phyloP scores from a whole-genome alignment of 1,284 basidiomycete genomes.

The Fistulinella staudtii region DNA sequence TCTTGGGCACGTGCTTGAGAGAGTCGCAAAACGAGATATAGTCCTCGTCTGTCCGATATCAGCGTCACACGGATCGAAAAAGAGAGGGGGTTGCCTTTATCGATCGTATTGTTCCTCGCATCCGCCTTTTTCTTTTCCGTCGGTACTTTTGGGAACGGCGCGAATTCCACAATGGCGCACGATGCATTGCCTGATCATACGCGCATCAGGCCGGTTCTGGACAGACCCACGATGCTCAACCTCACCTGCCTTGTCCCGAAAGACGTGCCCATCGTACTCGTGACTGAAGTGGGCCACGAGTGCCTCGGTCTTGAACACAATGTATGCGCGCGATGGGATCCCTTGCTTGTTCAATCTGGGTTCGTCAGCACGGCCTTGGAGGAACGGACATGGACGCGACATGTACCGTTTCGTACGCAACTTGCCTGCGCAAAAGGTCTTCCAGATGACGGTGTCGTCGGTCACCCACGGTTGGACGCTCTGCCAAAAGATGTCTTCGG shows the following conservation, averaged over 20 bases:
- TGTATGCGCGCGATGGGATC: slow-evolving; percentile 85
- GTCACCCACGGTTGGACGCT: slow-evolving; percentile 83
- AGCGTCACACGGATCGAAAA: too few species aligned
- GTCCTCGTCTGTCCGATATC: slow-evolving; percentile 74
- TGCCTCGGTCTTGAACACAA: slow-evolving; percentile 79
- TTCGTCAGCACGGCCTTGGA: neutral
- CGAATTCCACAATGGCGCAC: slow-evolving; percentile 88
- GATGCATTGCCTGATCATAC: slow-evolving; percentile 71
- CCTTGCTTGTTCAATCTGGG: slow-evolving; percentile 75
- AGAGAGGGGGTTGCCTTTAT: slow-evolving; percentile 18
- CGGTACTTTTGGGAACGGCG: slow-evolving; percentile 86
- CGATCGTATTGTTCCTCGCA: slow-evolving; percentile 34
- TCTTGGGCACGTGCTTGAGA: slow-evolving; percentile 46
- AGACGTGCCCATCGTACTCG: slow-evolving; percentile 90
- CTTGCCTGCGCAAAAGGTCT: slow-evolving; percentile 65
- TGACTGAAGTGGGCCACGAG: slow-evolving; percentile 72
- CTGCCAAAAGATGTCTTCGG: slow-evolving; percentile 91
- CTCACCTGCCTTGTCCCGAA: slow-evolving; percentile 89
- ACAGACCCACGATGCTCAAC: too few species aligned
- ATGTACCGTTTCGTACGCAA: slow-evolving; percentile 62
- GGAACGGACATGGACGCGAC: too few species aligned
- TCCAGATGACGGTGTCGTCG: slow-evolving; percentile 70
- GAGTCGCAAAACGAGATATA: slow-evolving; percentile 78
- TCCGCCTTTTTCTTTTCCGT: slow-evolving; percentile 66
- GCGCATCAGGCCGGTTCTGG: too few species aligned